phyloP scores from a whole-genome alignment of 2,329 filamentous ascomycete genomes.

The Aspergillus pseudotamarii region DNA sequence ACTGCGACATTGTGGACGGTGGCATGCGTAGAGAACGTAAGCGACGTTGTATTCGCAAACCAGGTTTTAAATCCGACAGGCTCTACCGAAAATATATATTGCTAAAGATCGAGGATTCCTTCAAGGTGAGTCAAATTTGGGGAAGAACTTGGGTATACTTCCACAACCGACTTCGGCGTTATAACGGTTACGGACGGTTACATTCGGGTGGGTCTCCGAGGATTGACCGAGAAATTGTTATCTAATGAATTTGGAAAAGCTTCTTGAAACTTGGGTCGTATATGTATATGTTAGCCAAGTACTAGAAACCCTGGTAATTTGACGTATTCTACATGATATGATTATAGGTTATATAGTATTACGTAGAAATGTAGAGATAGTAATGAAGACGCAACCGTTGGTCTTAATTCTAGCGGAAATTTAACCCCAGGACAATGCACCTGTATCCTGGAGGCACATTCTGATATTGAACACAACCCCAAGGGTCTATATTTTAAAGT shows the following conservation, averaged over 20 bases:
- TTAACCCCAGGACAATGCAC: not conserved
- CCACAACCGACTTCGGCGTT: not conserved
- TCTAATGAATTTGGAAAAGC: not conserved
- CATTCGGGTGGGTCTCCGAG: not conserved
- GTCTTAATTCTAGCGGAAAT: not conserved
- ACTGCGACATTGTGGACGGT: not conserved
- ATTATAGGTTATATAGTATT: too few relatives aligned
- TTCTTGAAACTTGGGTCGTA: not conserved
- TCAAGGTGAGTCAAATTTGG: not conserved
- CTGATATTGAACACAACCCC: not conserved
- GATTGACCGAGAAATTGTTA: not conserved
- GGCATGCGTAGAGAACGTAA: not conserved
- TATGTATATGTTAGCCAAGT: not conserved
- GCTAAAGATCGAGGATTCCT: not conserved
- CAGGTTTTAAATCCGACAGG: too few relatives aligned
- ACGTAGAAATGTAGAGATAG: too few relatives aligned
- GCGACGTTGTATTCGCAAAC: not conserved
- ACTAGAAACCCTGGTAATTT: not conserved
- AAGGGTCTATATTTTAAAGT: too few relatives aligned
- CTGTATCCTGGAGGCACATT: not conserved
- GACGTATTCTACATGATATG: not conserved
- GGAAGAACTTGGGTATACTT: not conserved
- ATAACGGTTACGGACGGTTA: not conserved
- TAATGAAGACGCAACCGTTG: too few relatives aligned
- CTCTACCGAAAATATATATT: not conserved